Conservation (phyloP, 1,284 basidiomycete species). For the Moesziomyces aphidis region DNA sequence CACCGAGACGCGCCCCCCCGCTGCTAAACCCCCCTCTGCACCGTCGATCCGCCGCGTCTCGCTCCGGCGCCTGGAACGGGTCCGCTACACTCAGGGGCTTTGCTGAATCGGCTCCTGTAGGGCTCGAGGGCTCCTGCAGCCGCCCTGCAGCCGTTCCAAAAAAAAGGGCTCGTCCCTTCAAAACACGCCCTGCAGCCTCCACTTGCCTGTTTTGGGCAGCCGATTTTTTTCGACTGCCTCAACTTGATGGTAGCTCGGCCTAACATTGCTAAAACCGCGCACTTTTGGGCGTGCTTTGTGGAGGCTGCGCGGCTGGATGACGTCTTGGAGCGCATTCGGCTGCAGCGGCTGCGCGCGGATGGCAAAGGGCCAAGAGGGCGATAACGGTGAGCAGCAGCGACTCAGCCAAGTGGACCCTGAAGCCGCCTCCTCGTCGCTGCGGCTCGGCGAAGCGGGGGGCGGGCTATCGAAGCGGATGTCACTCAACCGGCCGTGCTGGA, state of each 20-base stretch:
- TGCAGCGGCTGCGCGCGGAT: too few relatives aligned
- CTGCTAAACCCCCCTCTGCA: not conserved
- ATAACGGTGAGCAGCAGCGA: not conserved
- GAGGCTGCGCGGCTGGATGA: constrained; percentile 4
- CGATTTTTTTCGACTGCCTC: too few relatives aligned
- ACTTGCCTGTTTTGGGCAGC: constrained; percentile 4
- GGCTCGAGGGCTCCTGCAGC: too few relatives aligned
- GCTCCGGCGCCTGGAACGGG: not conserved
- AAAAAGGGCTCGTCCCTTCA: not conserved
- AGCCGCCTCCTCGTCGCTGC: not conserved
- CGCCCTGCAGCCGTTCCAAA: too few relatives aligned
- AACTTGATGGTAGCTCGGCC: not conserved
- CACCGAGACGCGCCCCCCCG: not conserved
- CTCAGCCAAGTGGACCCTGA: constrained; percentile 12
- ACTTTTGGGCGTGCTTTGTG: not conserved
- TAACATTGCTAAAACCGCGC: not conserved
- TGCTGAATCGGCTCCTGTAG: too few relatives aligned
- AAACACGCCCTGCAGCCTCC: not conserved
- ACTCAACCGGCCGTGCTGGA: not conserved
- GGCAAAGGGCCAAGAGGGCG: too few relatives aligned
- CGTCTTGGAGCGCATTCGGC: constrained; percentile 5
- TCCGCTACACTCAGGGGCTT: too few relatives aligned
- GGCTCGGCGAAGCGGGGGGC: too few relatives aligned
- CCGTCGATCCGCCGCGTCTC: not conserved
- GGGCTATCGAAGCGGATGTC: too few relatives aligned